These are phyloP conservation scores for Aureoboletus auriporus DNA, from an alignment of 768 basidiomycete genomes.

Conservation along the genomic window DNA sequence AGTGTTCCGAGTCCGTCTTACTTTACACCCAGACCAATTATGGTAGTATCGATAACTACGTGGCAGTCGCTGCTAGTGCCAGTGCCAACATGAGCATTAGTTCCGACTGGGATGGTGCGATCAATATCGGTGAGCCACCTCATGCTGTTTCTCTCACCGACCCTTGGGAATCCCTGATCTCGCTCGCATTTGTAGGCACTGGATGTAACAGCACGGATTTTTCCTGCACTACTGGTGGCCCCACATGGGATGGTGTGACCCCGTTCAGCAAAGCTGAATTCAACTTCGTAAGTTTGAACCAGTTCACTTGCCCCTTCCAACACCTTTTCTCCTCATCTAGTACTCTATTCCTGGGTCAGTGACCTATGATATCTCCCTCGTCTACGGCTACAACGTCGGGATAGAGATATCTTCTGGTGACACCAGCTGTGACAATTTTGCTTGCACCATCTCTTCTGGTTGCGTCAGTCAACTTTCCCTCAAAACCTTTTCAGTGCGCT, in stretches of 20 bases:
- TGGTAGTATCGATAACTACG: constrained; percentile 24
- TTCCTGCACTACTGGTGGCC: constrained; percentile 30
- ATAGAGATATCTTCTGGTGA: constrained; percentile 32
- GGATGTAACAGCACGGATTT: constrained; percentile 21
- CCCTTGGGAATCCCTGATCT: no score
- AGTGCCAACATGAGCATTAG: constrained; percentile 28
- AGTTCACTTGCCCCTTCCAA: no score
- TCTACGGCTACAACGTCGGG: constrained; percentile 32
- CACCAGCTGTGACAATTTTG: constrained; percentile 21
- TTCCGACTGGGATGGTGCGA: constrained; percentile 28
- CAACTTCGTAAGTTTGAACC: constrained; percentile 22
- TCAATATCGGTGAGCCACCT: constrained; percentile 24
- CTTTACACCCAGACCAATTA: constrained; percentile 29
- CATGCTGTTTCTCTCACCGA: not conserved
- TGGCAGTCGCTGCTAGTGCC: constrained; percentile 20
- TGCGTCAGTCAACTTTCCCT: constrained; percentile 20
- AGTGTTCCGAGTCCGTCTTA: constrained; percentile 25
- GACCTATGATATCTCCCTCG: constrained; percentile 32
- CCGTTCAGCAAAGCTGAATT: constrained; percentile 33
- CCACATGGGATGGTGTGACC: constrained; percentile 28
- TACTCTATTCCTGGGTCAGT: constrained; percentile 23
- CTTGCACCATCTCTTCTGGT: constrained; percentile 28
- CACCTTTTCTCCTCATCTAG: constrained; percentile 3
- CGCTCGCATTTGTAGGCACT: constrained; percentile 22
- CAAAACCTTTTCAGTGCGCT: not conserved